Evolutionary conservation across 129 eudicot species (phyloP), one percentile per base, ranked within the genome.

Genomic region (Tanacetum coccineum): DNA sequence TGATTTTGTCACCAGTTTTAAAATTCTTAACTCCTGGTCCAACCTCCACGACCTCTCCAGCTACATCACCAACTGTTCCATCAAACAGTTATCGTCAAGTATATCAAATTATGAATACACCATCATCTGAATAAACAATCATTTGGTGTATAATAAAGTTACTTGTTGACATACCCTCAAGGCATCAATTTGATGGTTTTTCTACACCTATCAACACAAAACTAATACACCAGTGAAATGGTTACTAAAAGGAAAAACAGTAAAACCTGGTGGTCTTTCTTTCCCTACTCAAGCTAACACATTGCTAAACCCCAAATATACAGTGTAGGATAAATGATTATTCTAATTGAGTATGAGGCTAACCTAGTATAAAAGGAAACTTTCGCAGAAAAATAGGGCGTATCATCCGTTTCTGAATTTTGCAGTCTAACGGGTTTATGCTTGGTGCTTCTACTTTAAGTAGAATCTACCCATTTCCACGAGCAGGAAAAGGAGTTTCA

Each of bases 391-490:
- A 39, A 45, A 87, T 18, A 13, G 87, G 89, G 36, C 86, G 88
- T 4, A 74, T 17, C 25, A 2, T 22, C 25, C 25, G 1, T 22
- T 22, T 22, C 25, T 22, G 25, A 22, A 22, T 66, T 60, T 78
- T 89, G 78, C 81, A 77, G 40, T 89, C 94, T 5, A 80, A 19
- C 18, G 90, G 90, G 63, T 89, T 89, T 13, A 89, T 46, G 76
- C 79, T 76, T 30, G 86, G 72, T 14, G 96, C 96, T 74, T 89
- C 96, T 1, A 86, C 13, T 80, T 86, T 89, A 2, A 83, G 25
- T 68, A 85, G 66, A 51, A 86, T 46, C 74, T 89, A 87, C 20
- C 78, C 82, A n/a, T 75, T 78, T 10, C 68, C 65, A 14, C 86
- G 87, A 61, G 78, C 17, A 62, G 96, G 96, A 66, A 85, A 60